These are phyloP conservation scores for Cladochytrium replicatum DNA, from an alignment of 192 early-diverging fungal genomes.

Conservation along the genomic window DNA sequence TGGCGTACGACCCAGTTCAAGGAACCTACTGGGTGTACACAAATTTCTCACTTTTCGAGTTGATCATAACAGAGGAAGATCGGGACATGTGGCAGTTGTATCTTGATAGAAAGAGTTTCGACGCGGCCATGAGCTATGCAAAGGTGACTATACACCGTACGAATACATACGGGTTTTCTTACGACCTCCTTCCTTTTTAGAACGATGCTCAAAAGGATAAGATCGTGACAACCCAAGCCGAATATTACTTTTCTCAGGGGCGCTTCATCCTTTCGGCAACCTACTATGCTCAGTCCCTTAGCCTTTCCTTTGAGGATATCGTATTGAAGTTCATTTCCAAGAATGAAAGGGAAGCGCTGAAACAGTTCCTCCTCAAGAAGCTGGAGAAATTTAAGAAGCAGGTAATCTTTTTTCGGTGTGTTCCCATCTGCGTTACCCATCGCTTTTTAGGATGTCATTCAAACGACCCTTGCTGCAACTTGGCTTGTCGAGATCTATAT, in stretches of 20 bases:
- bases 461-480: conserved; percentile 67
- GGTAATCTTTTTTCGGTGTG: conserved; percentile 28
- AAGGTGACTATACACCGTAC: conserved; percentile 35
- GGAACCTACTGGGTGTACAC: conserved; percentile 91
- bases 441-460: conserved; percentile 61
- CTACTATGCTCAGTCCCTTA: conserved; percentile 70
- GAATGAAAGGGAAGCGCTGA: conserved; percentile 63
- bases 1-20: conserved; percentile 66
- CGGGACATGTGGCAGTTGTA: conserved; percentile 91
- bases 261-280: conserved; percentile 68
- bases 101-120: conserved; percentile 70
- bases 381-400: conserved; percentile 53
- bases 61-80: conserved; percentile 87
- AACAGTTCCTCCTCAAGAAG: conserved; percentile 68
- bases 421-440: conserved; percentile 6
- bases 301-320: conserved; percentile 83
- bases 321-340: conserved; percentile 70
- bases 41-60: conserved; percentile 70
- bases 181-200: not conserved
- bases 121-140: conserved; percentile 67
- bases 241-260: conserved; percentile 67
- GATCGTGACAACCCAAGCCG: conserved; percentile 76
- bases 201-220: conserved; percentile 42
- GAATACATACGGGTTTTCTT: not conserved
- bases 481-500: conserved; percentile 90